Evolutionary conservation across 2,329 filamentous ascomycete genomes (phyloP).

Genomic region (Xylariaceae sp.): DNA sequence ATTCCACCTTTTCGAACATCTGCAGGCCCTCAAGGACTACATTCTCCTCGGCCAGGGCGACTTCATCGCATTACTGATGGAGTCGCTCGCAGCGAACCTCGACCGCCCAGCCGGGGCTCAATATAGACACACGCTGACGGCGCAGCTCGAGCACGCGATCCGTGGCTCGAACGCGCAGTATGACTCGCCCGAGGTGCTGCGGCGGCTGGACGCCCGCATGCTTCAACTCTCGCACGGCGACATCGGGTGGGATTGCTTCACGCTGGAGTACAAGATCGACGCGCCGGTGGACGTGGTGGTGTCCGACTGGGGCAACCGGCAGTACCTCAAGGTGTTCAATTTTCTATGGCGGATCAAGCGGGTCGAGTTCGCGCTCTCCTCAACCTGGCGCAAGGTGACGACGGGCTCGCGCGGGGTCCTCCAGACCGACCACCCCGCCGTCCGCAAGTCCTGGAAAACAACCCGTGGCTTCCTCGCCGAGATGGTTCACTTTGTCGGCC

Average conservation of each 20-base stretch:
- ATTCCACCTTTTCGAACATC: constrained; percentile 91
- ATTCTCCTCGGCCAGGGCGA: constrained; percentile 93
- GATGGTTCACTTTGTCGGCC: constrained; percentile 98
- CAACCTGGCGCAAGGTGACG: constrained; percentile 94
- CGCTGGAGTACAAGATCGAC: constrained; percentile 97
- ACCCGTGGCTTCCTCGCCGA: constrained; percentile 89
- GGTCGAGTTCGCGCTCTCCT: constrained; percentile 89
- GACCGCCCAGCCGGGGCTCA: constrained; percentile 96
- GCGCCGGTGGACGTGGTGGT: constrained; percentile 96
- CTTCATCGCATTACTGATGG: constrained; percentile 96
- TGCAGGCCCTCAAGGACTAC: constrained; percentile 91
- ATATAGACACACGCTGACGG: constrained; percentile 93
- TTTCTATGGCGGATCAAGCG: constrained; percentile 98
- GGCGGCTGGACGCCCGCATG: constrained; percentile 95
- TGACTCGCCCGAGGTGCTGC: constrained; percentile 87
- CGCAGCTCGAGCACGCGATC: constrained; percentile 97
- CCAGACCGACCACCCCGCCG: constrained; percentile 68
- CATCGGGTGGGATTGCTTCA: constrained; percentile 99
- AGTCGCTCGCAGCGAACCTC: constrained; percentile 88
- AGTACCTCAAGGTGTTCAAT: constrained; percentile 99
- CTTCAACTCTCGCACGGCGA: constrained; percentile 94
- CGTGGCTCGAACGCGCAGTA: constrained; percentile 96
- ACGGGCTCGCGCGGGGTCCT: constrained; percentile 92
- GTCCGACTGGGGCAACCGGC: constrained; percentile 90
- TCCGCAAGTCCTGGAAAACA: constrained; percentile 83